Evolutionary conservation across 192 early-diverging fungal species (phyloP).

Genomic region (Backusella parvicylindrica): DNA sequence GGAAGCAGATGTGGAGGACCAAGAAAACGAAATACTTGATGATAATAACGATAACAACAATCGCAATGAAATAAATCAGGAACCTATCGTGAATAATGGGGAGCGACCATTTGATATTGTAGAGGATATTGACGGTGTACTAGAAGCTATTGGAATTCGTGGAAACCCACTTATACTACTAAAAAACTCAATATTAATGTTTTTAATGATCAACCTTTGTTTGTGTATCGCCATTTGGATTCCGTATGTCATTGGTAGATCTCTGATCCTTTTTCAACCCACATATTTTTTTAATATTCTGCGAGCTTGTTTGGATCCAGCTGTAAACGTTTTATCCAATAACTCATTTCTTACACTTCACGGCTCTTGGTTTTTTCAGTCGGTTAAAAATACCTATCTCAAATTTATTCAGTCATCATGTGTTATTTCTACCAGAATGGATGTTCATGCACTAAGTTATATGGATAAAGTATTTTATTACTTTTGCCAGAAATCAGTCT

Average conservation of each 20-base stretch:
- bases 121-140: constrained; percentile 63
- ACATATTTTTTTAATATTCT: not conserved
- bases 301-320: too few relatives aligned
- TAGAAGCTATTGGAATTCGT: constrained; percentile 87
- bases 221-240: constrained; percentile 68
- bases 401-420: not conserved
- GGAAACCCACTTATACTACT: constrained; percentile 72
- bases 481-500: not conserved
- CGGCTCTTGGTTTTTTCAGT: not conserved
- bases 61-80: not conserved
- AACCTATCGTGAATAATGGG: constrained; percentile 15
- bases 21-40: not conserved
- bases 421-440: too few relatives aligned
- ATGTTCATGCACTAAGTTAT: not conserved
- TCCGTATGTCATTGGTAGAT: constrained; percentile 66
- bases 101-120: constrained; percentile 47
- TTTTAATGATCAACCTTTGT: constrained; percentile 66
- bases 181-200: constrained; percentile 77
- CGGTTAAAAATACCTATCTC: not conserved
- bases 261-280: constrained; percentile 25
- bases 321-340: not conserved
- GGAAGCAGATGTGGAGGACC: not conserved
- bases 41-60: too few relatives aligned
- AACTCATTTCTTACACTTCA: not conserved
- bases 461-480: not conserved